Conservation (phyloP, 1,284 basidiomycete species). For the Xerocomus cyaneibrunnescens region DNA sequence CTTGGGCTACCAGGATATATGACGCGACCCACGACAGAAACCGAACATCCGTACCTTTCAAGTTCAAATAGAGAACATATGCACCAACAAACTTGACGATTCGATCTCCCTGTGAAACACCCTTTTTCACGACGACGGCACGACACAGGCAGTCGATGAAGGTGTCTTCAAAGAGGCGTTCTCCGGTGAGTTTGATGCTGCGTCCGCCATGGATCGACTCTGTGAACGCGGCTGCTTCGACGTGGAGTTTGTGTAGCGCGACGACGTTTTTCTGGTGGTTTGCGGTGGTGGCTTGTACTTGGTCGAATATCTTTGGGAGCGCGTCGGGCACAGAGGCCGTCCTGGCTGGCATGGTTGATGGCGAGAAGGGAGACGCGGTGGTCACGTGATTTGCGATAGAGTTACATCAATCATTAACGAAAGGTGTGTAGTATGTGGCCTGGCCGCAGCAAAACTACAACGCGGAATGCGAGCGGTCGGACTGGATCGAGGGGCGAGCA, state of each 20-base stretch:
- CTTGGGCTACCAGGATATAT: conserved; percentile 27
- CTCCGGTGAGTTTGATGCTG: conserved; percentile 68
- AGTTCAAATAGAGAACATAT: conserved; percentile 78
- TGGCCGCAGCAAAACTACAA: no score
- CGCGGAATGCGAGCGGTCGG: no score
- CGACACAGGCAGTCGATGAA: conserved; percentile 75
- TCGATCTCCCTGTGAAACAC: conserved; percentile 75
- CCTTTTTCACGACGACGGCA: conserved; percentile 83
- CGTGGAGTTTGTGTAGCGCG: conserved; percentile 81
- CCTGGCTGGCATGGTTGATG: conserved; percentile 16
- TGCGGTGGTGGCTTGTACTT: conserved; percentile 80
- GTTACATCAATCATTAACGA: not conserved
- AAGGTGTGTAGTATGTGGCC: no score
- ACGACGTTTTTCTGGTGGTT: conserved; percentile 94
- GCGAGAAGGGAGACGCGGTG: not conserved
- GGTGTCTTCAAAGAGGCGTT: conserved; percentile 74
- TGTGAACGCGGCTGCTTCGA: conserved; percentile 59
- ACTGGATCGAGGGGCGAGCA: no score
- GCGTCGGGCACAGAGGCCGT: conserved; percentile 11
- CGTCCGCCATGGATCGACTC: conserved; percentile 52
- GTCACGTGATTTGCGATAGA: conserved; percentile 16
- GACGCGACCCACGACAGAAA: not conserved
- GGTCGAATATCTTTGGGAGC: conserved; percentile 63
- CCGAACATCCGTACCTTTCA: conserved; percentile 59
- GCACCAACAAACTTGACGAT: conserved; percentile 83